phyloP scores from a whole-genome alignment of 306 rosid genomes.

The Prunus padus region DNA sequence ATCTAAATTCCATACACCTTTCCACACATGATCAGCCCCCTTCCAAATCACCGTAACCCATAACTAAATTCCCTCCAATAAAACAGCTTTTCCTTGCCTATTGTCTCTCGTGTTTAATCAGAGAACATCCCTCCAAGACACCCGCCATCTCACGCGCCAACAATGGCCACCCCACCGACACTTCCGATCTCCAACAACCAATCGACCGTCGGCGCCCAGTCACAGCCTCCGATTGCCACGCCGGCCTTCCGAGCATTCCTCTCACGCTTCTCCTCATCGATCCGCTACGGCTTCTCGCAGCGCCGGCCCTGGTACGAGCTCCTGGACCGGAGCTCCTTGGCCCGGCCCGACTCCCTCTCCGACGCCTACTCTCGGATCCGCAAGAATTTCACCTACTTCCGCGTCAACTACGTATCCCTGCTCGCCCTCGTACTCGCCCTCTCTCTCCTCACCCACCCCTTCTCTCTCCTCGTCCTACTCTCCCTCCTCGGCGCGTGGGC shows the following conservation, averaged over 20 bases:
- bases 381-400: conserved; percentile 76
- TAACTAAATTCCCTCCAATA: conserved; percentile 18
- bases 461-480: conserved; percentile 75
- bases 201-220: conserved; percentile 9
- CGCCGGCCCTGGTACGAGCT: conserved; percentile 94
- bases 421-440: conserved; percentile 58
- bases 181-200: conserved; percentile 68
- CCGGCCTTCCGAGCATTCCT: conserved; percentile 88
- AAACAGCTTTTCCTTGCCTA: neutral
- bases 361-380: conserved; percentile 96
- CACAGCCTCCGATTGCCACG: conserved; percentile 70
- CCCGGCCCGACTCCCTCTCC: conserved; percentile 68
- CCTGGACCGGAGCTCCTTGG: conserved; percentile 59
- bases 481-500: conserved; percentile 81
- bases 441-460: conserved; percentile 79
- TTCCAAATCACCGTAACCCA: neutral
- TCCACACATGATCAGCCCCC: neutral
- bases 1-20: neutral
- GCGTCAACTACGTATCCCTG: conserved; percentile 76
- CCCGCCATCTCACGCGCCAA: conserved; percentile 27
- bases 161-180: conserved; percentile 77
- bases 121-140: neutral
- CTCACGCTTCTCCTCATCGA: conserved; percentile 62
- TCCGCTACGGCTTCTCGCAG: conserved; percentile 69
- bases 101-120: neutral